phyloP scores from a whole-genome alignment of 805 yeast species.

The Peterozyma toletana region DNA sequence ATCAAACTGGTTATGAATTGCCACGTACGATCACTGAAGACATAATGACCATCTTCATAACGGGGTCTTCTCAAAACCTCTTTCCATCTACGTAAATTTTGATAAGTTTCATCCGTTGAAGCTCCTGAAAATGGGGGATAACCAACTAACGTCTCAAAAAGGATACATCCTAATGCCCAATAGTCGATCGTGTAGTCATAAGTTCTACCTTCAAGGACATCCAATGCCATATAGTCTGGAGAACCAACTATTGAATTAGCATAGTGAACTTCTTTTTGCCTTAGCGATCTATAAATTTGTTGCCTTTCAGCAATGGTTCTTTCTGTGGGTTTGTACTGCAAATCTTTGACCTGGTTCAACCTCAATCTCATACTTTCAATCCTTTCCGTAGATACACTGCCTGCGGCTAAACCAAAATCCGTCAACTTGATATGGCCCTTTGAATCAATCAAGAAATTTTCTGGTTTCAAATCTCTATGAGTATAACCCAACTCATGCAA shows the following conservation, averaged over 20 bases:
- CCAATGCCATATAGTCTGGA: constrained; percentile 98
- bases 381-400: constrained; percentile 86
- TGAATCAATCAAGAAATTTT: constrained; percentile 82
- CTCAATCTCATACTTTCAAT: constrained; percentile 85
- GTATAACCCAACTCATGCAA: constrained; percentile 93
- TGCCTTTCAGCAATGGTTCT: constrained; percentile 84
- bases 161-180: constrained; percentile 97
- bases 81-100: constrained; percentile 90
- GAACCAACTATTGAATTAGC: constrained; percentile 97
- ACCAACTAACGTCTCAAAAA: constrained; percentile 93
- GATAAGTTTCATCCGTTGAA: constrained; percentile 89
- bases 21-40: constrained; percentile 97
- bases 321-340: constrained; percentile 59
- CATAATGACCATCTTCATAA: constrained; percentile 84
- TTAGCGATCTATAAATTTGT: constrained; percentile 68
- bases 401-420: constrained; percentile 97
- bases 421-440: constrained; percentile 90
- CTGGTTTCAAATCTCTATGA: constrained; percentile 95
- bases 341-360: constrained; percentile 60
- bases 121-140: constrained; percentile 97
- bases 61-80: constrained; percentile 84
- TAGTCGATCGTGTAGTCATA: constrained; percentile 97
- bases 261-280: constrained; percentile 73
- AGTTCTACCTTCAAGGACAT: constrained; percentile 87
- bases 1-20: constrained; percentile 71